phyloP scores from a whole-genome alignment of 441 rosid genomes.

The Breynia disticha region DNA sequence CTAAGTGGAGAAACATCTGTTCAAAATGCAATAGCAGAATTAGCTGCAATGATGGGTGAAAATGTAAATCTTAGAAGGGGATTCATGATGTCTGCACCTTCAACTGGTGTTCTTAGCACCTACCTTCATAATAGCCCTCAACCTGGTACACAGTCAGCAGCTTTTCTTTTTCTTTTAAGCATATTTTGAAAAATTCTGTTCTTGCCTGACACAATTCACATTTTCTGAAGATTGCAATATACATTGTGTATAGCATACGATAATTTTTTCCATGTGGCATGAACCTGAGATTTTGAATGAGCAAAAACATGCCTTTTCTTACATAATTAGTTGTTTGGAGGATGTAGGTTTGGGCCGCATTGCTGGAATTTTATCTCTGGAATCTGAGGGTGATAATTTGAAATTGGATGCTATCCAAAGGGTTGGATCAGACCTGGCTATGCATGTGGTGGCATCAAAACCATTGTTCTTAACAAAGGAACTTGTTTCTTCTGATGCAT shows the following conservation, averaged over 20 bases:
- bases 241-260: no score
- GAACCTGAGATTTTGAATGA: no score
- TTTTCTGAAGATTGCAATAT: no score
- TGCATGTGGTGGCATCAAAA: conserved; percentile 93
- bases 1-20: conserved; percentile 72
- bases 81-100: conserved; percentile 47
- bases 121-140: conserved; percentile 81
- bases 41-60: conserved; percentile 92
- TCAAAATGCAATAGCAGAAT: conserved; percentile 74
- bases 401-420: conserved; percentile 47
- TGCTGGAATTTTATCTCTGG: conserved; percentile 78
- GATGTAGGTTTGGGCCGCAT: conserved; percentile 78
- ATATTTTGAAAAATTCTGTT: conserved; percentile 2
- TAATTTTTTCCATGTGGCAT: no score
- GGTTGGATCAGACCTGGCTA: conserved; percentile 85
- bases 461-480: conserved; percentile 77
- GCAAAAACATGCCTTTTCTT: conserved; percentile 5
- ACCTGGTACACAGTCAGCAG: conserved; percentile 40
- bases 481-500: conserved; percentile 52
- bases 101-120: conserved; percentile 53
- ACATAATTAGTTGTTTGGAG: conserved; percentile 10
- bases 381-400: conserved; percentile 44
- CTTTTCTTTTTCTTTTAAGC: conserved; percentile 1
- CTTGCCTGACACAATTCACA: no score
- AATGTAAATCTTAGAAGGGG: conserved; percentile 79